Evolutionary conservation across 257 asterid genomes (phyloP).

Genomic region (Solanum clarkiae): DNA sequence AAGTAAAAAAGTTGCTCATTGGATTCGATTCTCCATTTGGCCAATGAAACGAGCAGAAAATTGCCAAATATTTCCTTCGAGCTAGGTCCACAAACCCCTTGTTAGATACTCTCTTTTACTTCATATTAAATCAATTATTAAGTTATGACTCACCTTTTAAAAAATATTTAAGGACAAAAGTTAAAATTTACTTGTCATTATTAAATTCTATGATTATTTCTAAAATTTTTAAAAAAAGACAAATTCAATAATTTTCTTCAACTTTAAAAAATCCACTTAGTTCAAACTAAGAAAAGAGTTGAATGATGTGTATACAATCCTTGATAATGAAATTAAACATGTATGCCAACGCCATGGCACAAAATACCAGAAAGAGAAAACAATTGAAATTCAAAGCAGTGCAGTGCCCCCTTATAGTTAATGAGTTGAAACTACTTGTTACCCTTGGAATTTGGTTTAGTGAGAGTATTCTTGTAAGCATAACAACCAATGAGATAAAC

Average conservation of each 20-base stretch:
- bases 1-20: neutral
- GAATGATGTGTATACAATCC: neutral
- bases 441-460: conserved; percentile 19
- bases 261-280: too few species aligned
- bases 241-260: too few species aligned
- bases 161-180: too few species aligned
- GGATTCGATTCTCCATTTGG: neutral
- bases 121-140: too few species aligned
- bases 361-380: neutral
- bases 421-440: neutral
- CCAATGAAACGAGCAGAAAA: neutral
- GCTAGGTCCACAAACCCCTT: neutral
- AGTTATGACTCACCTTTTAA: too few species aligned
- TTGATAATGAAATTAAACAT: neutral
- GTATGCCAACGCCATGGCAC: neutral
- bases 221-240: too few species aligned
- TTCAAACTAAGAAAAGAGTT: too few species aligned
- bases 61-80: neutral
- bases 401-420: neutral
- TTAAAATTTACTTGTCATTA: too few species aligned
- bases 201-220: too few species aligned
- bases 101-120: neutral
- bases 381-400: neutral
- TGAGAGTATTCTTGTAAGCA: conserved; percentile 72
- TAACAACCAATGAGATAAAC: conserved; percentile 69